Conservation (phyloP, 345 rosid species). For the Hibiscus trionum region DNA sequence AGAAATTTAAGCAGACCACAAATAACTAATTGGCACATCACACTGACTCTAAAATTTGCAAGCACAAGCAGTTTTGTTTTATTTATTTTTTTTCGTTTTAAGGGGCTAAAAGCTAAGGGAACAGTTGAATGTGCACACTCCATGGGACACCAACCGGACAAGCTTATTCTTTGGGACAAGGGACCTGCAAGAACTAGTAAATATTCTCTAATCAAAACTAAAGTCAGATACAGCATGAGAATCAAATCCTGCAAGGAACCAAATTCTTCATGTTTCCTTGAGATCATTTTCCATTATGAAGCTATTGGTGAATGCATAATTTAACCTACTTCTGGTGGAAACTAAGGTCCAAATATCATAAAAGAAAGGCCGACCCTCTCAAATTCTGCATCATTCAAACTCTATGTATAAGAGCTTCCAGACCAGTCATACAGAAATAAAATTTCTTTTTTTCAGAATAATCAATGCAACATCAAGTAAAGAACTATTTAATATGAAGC, state of each 20-base stretch:
- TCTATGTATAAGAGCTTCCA: neutral
- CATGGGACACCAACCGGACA: neutral
- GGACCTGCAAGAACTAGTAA: neutral
- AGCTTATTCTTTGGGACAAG: neutral
- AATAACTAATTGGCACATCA: neutral
- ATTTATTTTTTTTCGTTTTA: neutral
- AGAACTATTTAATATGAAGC: neutral
- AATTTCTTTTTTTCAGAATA: too few species aligned
- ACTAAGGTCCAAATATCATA: neutral
- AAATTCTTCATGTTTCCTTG: neutral
- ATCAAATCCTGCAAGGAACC: neutral
- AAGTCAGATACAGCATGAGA: neutral
- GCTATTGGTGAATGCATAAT: neutral
- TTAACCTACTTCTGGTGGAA: neutral
- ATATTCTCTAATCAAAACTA: neutral
- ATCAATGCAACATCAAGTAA: neutral
- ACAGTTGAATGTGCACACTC: neutral
- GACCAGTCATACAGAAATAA: neutral
- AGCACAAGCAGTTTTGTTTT: neutral
- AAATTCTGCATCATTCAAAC: neutral
- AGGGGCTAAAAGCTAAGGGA: neutral
- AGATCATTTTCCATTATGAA: conserved; percentile 2
- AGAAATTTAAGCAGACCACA: neutral
- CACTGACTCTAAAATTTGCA: neutral
- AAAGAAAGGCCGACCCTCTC: neutral